Evolutionary conservation across 2,329 filamentous ascomycete genomes (phyloP), one percentile per base, ranked within the genome.

Genomic region (Exophiala phaeomuriformis): DNA sequence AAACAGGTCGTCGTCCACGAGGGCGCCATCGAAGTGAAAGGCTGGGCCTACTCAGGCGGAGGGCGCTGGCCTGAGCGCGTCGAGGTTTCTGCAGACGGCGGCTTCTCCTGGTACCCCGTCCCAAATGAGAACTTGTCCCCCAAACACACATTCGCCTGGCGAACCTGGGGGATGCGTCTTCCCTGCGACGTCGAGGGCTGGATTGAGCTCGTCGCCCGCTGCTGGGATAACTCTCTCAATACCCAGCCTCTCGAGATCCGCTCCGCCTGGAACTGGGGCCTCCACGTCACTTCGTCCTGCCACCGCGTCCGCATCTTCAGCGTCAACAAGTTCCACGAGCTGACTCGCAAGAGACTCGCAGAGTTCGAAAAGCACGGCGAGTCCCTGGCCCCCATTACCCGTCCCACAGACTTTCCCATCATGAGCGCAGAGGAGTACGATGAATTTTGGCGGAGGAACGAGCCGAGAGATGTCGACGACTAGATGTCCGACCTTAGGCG

Each of bases 91-190:
- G 71, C 73, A 0, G 82, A 86, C 60, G 83, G 83, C 0, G 83
- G 83, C 0, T 78, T 75, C 59, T 76, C 75, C 9, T 86, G 83
- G 83, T 85, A 85, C 56, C 72, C 77, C 6, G 79, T 85, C 0
- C 82, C 82, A 0, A 68, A 70, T 0, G 75, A 82, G 46, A 81
- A 83, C 1, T 56, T 87, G 56, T 80, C 76, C 2, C 74, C 72
- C 58, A 88, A 87, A 67, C 76, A 80, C 46, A 80, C 75, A 45
- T 81, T 78, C 62, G 76, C 80, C 0, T 88, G 84, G 84, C 70
- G 84, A 8, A 75, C 75, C 0, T 88, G 84, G 84, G 71, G 79
- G 52, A 74, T 76, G 1, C 78, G 83, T 1, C 62, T 87, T 0
- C 83, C 84, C 0, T 79, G 80, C 53, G 80, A 83, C 45, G 75